Evolutionary conservation across 1,284 basidiomycete species (phyloP).

Genomic region (Cryptococcus sp.): DNA sequence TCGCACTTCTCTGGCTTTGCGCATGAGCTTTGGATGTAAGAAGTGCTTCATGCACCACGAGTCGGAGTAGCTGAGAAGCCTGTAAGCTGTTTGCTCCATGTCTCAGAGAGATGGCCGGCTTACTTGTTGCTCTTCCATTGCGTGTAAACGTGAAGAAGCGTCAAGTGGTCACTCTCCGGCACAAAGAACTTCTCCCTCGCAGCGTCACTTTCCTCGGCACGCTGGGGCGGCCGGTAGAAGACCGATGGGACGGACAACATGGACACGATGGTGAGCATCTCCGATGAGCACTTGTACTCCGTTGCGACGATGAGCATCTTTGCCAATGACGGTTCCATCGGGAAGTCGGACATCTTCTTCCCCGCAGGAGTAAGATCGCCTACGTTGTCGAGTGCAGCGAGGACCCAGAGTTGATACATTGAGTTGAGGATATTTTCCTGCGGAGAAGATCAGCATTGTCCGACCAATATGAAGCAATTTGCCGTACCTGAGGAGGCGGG

Average conservation of each 20-base stretch:
- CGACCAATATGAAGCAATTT: neutral
- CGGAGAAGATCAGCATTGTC: conserved; percentile 8
- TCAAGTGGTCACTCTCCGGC: conserved; percentile 95
- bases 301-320: conserved; percentile 98
- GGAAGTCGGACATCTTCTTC: conserved; percentile 97
- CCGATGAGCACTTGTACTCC: conserved; percentile 86
- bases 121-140: conserved; percentile 96
- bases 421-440: conserved; percentile 93
- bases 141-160: conserved; percentile 92
- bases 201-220: conserved; percentile 94
- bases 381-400: conserved; percentile 94
- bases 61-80: conserved; percentile 69
- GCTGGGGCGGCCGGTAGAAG: conserved; percentile 92
- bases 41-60: conserved; percentile 95
- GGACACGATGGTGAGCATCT: conserved; percentile 97
- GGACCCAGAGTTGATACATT: conserved; percentile 99
- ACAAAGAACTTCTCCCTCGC: conserved; percentile 98
- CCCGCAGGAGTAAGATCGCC: conserved; percentile 93
- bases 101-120: conserved; percentile 34
- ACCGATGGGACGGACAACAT: conserved; percentile 98
- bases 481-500: conserved; percentile 67
- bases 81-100: conserved; percentile 11
- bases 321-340: conserved; percentile 95
- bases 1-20: conserved; percentile 96
- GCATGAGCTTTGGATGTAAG: conserved; percentile 89